Evolutionary conservation across 306 rosid species (phyloP), one percentile per base, ranked within the genome.

Genomic region (Begonia loranthoides): DNA sequence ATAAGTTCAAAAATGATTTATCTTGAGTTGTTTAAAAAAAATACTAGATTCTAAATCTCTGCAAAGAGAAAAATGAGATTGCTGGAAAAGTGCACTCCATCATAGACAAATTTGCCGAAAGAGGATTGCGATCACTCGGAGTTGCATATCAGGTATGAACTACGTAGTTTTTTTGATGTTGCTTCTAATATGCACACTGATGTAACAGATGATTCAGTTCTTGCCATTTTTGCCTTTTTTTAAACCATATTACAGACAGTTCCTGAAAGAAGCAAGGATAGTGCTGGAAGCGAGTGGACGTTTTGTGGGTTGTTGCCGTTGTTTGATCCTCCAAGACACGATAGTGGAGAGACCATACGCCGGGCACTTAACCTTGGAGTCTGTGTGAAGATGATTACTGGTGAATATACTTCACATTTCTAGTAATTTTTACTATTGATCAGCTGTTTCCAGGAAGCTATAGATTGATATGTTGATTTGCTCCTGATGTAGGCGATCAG

Each of bases 251-350:
- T 58, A 45, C 84, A 82, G 95, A 76, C 66, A 68, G 65, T 86
- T 65, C 95, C 88, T 41, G 93, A 86, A 64, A 79, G 70, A 69
- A 72, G 74, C 14, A 86, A 68, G 75, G 95, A 86, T 7, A 55
- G 79, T 55, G 77, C 72, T 55, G 95, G 95, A 69, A 77, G 85
- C 70, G 87, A 82, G 40, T 86, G 95, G 93, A 82, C 69, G 9
- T 86, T 86, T 68, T 76, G 82, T 64, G 95, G 95, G 45, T 62
- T 86, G 75, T 70, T 86, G 70, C 83, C 95, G 65, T 77, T 86
- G 76, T 86, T 86, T 72, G 95, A 86, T 72, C 93, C 95, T 39
- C 95, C 93, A 12, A 76, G 95, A 66, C 95, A 81, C 57, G 95
- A 86, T 49, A 86, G 95, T 62, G 95, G 92, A 10, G 95, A 85